Evolutionary conservation across 2,329 filamentous ascomycete genomes (phyloP), one percentile per base, ranked within the genome.

Genomic region (Teratosphaeria pseudoeucalypti): DNA sequence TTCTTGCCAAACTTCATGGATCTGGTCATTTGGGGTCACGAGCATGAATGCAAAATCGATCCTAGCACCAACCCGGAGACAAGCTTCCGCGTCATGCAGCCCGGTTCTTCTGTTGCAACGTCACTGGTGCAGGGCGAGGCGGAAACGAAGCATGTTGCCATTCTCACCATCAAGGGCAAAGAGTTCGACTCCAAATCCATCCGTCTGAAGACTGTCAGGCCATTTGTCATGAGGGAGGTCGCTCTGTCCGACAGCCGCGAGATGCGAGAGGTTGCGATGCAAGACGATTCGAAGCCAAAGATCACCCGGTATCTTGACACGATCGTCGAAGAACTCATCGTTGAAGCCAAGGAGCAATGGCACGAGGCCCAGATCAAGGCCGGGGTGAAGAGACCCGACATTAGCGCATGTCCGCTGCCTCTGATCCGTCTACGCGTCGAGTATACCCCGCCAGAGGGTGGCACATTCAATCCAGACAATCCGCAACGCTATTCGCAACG

Each of bases 41-140:
- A 99, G 74, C 94, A 99, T 70, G 92, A 99, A 73, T 99, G 94
- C 70, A 73, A 92, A 7, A 95, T 99, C 64, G 86, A 96, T 53
- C 94, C 94, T 0, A 78, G 79, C 1, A 79, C 85, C 54, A 99
- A 97, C 67, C 84, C 88, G 0, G 90, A 96, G 69, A 96, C 87
- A 55, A 88, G 87, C 0, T 99, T 99, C 67, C 85, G 94, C 66
- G 92, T 99, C 63, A 96, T 99, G 84, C 94, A 99, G 69, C 94
- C 94, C 0, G 94, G 94, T 0, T 99, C 94, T 0, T 97, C 94
- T 0, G 88, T 99, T 0, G 94, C 92, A 0, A 99, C 94, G 1
- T 97, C 94, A 0, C 78, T 99, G 0, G 86, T 94, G 9, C 87
- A 89, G 0, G 92, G 92, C 32, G 94, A 99, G 75, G 89, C 94